Percentiles rank a stretch among this genome's conserved stretches.
These are phyloP conservation scores for Paraphoma chrysanthemicola DNA, from an alignment of 2,329 filamentous ascomycete genomes.

Conservation along the genomic window DNA sequence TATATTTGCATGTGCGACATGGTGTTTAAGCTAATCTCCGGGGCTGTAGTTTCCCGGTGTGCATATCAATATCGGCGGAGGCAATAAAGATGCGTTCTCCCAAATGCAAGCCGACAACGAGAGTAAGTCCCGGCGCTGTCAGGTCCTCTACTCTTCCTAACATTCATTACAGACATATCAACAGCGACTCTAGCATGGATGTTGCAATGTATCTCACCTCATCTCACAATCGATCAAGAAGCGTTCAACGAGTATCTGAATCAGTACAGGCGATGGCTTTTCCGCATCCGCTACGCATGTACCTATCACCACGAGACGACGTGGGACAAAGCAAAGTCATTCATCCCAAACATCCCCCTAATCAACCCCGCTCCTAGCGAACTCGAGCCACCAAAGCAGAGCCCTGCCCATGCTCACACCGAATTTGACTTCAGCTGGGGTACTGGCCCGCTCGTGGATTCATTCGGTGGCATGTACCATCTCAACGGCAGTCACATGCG, in stretches of 20 bases:
- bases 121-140: constrained; percentile 21
- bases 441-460: constrained; percentile 52
- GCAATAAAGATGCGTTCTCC: constrained; percentile 40
- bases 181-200: constrained; percentile 63
- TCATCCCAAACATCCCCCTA: constrained; percentile 24
- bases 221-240: constrained; percentile 54
- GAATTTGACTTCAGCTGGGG: constrained; percentile 56
- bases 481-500: constrained; percentile 52
- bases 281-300: constrained; percentile 35
- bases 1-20: background rate
- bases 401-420: constrained; percentile 40
- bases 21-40: background rate
- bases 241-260: constrained; percentile 52
- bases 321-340: constrained; percentile 15
- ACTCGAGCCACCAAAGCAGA: constrained; percentile 24
- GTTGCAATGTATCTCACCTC: constrained; percentile 58
- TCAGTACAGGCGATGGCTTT: constrained; percentile 48
- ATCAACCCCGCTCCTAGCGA: constrained; percentile 25
- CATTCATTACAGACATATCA: constrained; percentile 42
- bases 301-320: constrained; percentile 36
- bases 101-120: constrained; percentile 45
- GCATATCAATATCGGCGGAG: constrained; percentile 61
- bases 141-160: background rate
- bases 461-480: constrained; percentile 51
- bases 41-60: constrained; percentile 53